Evolutionary conservation across 2,329 filamentous ascomycete species (phyloP), one percentile per base, ranked within the genome.

Genomic region (Ceratocystis diversiconidia): DNA sequence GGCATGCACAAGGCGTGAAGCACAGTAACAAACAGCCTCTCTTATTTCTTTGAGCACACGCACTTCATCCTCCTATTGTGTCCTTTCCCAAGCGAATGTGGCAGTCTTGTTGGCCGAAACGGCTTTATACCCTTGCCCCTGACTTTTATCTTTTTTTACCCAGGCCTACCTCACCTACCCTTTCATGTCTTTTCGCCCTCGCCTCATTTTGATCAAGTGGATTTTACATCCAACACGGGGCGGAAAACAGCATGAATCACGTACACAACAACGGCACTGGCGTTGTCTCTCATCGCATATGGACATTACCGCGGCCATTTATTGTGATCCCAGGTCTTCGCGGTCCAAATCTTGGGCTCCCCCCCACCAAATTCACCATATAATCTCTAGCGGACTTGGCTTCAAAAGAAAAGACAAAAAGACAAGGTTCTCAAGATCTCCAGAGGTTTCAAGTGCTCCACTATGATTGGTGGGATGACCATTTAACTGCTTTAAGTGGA

Each of bases 401-500:
- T 50, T 19, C n/a, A 50, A 25, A 50, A 22, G 44, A 50, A 50
- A 3, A 50, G 3, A 22, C n/a, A 25, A 25, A 64, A 55, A 22
- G 15, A 28, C 19, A 48, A 30, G 36, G 46, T 52, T 25, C 36
- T 28, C 28, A 19, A 43, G 22, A 15, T 12, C 30, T 28, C 44
- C 19, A 41, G 15, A 64, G 8, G 50, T 25, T 41, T 30, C 30
- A 64, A 22, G 52, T 43, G 5, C 22, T 19, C 22, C 22, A 32
- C 19, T 43, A 12, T 64, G 48, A 55, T 55, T 64, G 48, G 62
- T 64, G 62, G 41, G 50, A 30, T 22, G 43, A 48, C 41, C 61
- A 62, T 62, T 62, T 62, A 62, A 62, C 61, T 62, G 43, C 61
- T 62, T 62, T 48, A 62, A 62, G 43, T 15, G 43, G 61, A 62